phyloP scores from a whole-genome alignment of 1,139 yeast species.

The Yamadazyma kanchanaburiensis region DNA sequence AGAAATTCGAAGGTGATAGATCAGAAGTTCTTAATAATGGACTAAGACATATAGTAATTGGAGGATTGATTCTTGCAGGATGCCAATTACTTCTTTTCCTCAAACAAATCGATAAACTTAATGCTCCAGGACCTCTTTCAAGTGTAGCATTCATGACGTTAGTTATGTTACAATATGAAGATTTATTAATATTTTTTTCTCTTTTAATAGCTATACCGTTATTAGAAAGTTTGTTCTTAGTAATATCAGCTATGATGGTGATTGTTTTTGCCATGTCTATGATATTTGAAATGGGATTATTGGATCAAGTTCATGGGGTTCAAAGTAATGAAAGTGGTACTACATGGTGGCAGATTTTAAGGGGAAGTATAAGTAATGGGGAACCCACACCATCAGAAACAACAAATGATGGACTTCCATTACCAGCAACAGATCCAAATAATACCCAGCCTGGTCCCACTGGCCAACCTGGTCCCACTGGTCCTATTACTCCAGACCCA shows the following conservation, averaged over 20 bases:
- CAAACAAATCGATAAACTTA: constrained; percentile 66
- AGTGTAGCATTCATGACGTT: constrained; percentile 32
- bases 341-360: constrained; percentile 60
- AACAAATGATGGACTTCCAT: constrained; percentile 7
- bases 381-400: background rate
- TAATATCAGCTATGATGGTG: constrained; percentile 69
- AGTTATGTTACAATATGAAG: constrained; percentile 70
- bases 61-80: constrained; percentile 43
- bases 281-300: constrained; percentile 73
- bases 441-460: constrained; percentile 1
- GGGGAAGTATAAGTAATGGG: constrained; percentile 30
- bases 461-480: background rate
- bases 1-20: constrained; percentile 51
- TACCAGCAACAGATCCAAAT: constrained; percentile 8
- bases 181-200: constrained; percentile 64
- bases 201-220: constrained; percentile 59
- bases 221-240: constrained; percentile 51
- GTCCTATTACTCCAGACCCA: constrained; percentile 4
- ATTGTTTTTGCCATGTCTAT: constrained; percentile 67
- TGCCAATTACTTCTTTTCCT: constrained; percentile 30
- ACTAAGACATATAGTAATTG: constrained; percentile 43
- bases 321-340: constrained; percentile 73
- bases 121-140: constrained; percentile 74
- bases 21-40: constrained; percentile 45
- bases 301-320: constrained; percentile 64